Evolutionary conservation across 257 asterid genomes (phyloP), one percentile per base, ranked within the genome.

Genomic region (Solanum lycopersicoides): DNA sequence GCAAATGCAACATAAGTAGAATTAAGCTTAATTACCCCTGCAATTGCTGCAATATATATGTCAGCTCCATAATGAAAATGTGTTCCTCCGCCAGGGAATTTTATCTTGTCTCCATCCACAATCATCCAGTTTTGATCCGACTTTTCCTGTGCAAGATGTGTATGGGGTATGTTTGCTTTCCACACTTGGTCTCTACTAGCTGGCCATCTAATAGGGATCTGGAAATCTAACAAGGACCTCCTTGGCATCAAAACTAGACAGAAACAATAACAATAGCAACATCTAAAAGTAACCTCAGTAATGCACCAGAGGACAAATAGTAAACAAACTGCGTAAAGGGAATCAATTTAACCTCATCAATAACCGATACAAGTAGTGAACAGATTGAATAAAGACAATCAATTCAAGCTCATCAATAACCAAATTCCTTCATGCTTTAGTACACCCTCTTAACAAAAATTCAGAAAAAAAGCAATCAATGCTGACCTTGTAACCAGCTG

Each of bases 61-160:
- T 94, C 98, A 14, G 98, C 99, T 50, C 98, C 99, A 37, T 93
- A 53, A 88, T 93, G 98, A 87, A 95, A 97, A 93, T 97, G 99
- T 86, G 99, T 96, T 85, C 99, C 99, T 12, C 99, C 99, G 12
- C 99, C 98, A 4, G 99, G 99, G 88, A 96, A 96, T 90, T 93
- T 93, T 41, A 96, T 95, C 87, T 91, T 96, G 68, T 96, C 98
- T 71, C 99, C 97, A 32, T 95, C 98, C 75, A 96, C 99, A 86
- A 95, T 84, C 99, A 96, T 96, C 99, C 99, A 96, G 73, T 95
- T 92, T 90, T 95, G 98, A 72, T 96, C 98, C 0, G 98, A 96
- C 91, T 96, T 96, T 89, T 95, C 98, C 44, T 92, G 90, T 5
- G 98, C 99, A 68, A 97, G 98, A 92, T 97, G 98, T 0, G 97